Evolutionary conservation across 2,329 filamentous ascomycete species (phyloP), one percentile per base, ranked within the genome.

Genomic region (Neopestalotiopsis clavispora): DNA sequence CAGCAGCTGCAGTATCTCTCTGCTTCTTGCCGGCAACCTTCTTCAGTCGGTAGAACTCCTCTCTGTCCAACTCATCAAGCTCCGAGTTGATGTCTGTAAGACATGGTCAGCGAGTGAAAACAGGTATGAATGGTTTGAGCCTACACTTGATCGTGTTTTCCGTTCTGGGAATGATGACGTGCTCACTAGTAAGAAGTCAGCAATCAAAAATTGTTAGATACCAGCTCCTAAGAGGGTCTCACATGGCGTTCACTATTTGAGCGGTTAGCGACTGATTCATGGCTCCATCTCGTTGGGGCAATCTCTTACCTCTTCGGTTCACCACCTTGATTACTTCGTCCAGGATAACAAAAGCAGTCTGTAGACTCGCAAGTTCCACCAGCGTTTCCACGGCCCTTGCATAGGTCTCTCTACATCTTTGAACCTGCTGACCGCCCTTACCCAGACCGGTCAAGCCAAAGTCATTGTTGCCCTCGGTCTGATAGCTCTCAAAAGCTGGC

Each of bases 311-410:
- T 93, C 96, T 92, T 78, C 96, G 90, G 81, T 99, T 99, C 67
- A 99, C 96, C 32, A 98, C 94, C 85, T 99, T 99, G 84, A 99
- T 99, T 68, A 99, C 96, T 82, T 99, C 96, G 79, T 99, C 96
- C 70, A 99, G 82, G 73, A 98, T 98, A 62, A 99, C 94, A 80
- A 99, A 99, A 5, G 96, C 96, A 72, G 96, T 99, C 89, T 98
- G 95, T 76, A 98, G 85, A 84, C 94, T 97, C 20, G 95, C 95
- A 72, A 98, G 86, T 83, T 98, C 95, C 1, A 98, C 95, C 72
- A 99, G 84, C 14, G 96, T 97, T 84, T 99, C 96, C 45, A 99
- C 96, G 23, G 96, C 96, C 70, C 96, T 87, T 17, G 94, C 94
- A 83, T 99, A 99, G 40, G 96, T 98, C 84, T 99, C 96, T 74